Percentiles rank a stretch among this genome's conserved stretches.
Conservation (phyloP, 2,329 filamentous ascomycete genomes). For the Lasiodiplodia hormozganensis region DNA sequence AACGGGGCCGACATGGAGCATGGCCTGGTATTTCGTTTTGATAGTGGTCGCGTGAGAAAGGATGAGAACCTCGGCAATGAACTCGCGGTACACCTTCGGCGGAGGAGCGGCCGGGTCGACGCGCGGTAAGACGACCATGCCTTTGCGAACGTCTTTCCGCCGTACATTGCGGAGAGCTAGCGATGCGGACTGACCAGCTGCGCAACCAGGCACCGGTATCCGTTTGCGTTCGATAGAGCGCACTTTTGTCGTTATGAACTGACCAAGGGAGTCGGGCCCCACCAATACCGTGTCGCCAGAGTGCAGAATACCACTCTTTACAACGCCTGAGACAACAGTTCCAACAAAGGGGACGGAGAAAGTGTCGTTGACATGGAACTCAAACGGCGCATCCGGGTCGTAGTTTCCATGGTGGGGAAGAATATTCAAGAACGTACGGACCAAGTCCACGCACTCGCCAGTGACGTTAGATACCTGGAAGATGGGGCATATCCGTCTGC, state of each 20-base stretch:
- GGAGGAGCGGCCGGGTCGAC: slow-evolving; percentile 67
- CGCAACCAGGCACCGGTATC: slow-evolving; percentile 84
- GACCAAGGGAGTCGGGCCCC: slow-evolving; percentile 87
- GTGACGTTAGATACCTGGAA: slow-evolving; percentile 99
- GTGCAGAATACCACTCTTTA: slow-evolving; percentile 83
- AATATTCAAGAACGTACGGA: slow-evolving; percentile 93
- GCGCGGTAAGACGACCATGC: slow-evolving; percentile 94
- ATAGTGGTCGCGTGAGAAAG: slow-evolving; percentile 96
- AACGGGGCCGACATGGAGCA: slow-evolving; percentile 95
- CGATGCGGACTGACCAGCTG: slow-evolving; percentile 89
- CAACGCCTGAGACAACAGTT: slow-evolving; percentile 92
- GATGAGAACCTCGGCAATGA: slow-evolving; percentile 81
- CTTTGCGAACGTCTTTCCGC: slow-evolving; percentile 92
- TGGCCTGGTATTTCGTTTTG: slow-evolving; percentile 95
- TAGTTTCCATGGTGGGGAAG: slow-evolving; percentile 94
- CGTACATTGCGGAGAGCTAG: slow-evolving; percentile 89
- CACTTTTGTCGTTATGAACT: slow-evolving; percentile 86
- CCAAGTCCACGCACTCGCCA: slow-evolving; percentile 85
- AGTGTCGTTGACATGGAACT: slow-evolving; percentile 96
- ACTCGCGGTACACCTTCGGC: slow-evolving; percentile 62
- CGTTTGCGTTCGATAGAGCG: slow-evolving; percentile 95
- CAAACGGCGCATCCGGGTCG: slow-evolving; percentile 84
- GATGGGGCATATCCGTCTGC: slow-evolving; percentile 91
- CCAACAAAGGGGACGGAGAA: slow-evolving; percentile 98
- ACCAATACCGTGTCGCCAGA: slow-evolving; percentile 88